Evolutionary conservation across 129 eudicot species (phyloP), one percentile per base, ranked within the genome.

Genomic region (Scalesia atractyloides): DNA sequence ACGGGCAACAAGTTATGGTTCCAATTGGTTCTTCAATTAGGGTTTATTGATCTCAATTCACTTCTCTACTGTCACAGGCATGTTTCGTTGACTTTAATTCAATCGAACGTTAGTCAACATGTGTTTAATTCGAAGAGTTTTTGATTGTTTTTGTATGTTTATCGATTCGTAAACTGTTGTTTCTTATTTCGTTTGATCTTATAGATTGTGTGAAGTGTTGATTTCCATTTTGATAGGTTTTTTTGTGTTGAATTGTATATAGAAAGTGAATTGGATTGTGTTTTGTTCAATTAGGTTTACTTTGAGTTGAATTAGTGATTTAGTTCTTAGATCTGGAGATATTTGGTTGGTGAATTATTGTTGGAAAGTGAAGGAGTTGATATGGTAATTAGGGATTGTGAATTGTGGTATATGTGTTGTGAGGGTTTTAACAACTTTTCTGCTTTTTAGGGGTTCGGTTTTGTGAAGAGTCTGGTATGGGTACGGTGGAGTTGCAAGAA

Each of bases 1-100:
- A 91, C 97, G 91, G 92, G 86, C 86, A 80, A 67, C 73, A 60
- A 70, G 62, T 56, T 47, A 72, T 74, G 76, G 73, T 56, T 72
- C 49, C 76, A 56, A 46, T 17, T 34, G 63, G 64, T 19, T 41
- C 48, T 11, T 56, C 75, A 33, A 78, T 63, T 49, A 65, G 82
- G 77, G 78, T 72, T 52, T 52, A 73, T 74, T 72, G 52, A 47
- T 61, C 72, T 57, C 65, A 67, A 79, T 85, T 57, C 54, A 36
- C 64, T 81, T 79, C 53, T 64, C 58, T 84, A 69, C 66, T 72
- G 66, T 41, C 37, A 18, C 8, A 48, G 83, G 88, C 75, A 65
- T 46, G 83, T 64, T 82, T 66, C 1, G 33, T 47, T 43, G 7
- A 52, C 44, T 69, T 46, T 61, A 19, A 20, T 12, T 61, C 17